Evolutionary conservation across 2,329 filamentous ascomycete genomes (phyloP), one percentile per base, ranked within the genome.

Genomic region (Colletotrichum euphorbiae): DNA sequence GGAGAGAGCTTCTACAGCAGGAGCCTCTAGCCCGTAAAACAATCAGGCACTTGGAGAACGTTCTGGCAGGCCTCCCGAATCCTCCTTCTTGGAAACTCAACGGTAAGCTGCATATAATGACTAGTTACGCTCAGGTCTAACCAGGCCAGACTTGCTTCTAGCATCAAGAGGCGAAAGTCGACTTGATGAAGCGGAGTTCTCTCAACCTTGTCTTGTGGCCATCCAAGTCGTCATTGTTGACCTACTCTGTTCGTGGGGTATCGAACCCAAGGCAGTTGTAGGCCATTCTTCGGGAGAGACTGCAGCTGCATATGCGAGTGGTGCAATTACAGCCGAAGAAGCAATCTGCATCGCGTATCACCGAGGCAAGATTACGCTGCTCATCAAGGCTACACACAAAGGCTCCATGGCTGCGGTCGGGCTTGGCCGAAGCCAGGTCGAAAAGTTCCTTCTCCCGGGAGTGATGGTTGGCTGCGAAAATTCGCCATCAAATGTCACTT

Each of bases 341-440:
- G 79, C 79, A 1, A 76, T 79, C 21, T 69, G 71, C 6, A 70
- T 78, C 9, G 76, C 80, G 0, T 81, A 78, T 67, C 76, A 77
- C 60, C 75, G 81, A 4, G 80, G 80, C 4, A 77, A 80, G 33
- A 68, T 62, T 24, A 69, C 62, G 11, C 45, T 45, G 13, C 21
- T 61, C 4, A 60, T 69, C 15, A 69, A 69, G 33, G 54, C 62
- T 28, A 59, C 56, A 3, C 67, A 62, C 13, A 57, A 77, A 4
- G 86, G 86, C 0, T 76, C 80, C 7, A 89, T 89, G 87, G 79
- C 88, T 74, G 87, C 87, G 1, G 84, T 87, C 3, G 87, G 84
- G 2, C 79, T 80, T 1, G 80, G 77, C 43, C 78, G 81, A 21
- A 13, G 48, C 48, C 54, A 71, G 17, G 42, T 56, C 7, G 69